Base-by-base conservation (phyloP, 495 filamentous ascomycete genomes). In the Podospora bellae-mahoneyi region DNA sequence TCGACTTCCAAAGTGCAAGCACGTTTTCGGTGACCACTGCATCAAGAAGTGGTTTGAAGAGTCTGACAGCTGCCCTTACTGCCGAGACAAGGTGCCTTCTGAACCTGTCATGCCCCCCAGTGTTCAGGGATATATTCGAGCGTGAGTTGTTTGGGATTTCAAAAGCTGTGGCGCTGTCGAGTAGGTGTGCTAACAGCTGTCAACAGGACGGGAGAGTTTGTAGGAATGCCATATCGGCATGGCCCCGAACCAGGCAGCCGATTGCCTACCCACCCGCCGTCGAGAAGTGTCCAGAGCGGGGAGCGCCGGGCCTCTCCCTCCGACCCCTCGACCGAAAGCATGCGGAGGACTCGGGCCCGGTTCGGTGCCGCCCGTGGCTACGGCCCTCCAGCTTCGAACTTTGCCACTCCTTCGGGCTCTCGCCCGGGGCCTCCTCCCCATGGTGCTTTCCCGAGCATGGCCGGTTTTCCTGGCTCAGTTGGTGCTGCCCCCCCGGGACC, bases 41-140 rank as follows among this genome's bases (percentile, higher is more conserved):
- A 86, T 88, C 71, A 86, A 85, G 72, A 86, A 84, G 69, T 88
- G 85, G 85, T 82, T 87, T 62, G 76, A 85, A 58, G 85, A 88
- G 63, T 82, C 84, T 1, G 83, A 85, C 68, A 87, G 79, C 65
- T 88, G 85, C 70, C 85, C 85, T 0, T 85, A 86, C 69, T 88
- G 85, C 65, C 79, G 85, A 16, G 82, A 86, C 66, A 85, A 85
- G 65, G 77, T 87, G 13, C 84, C 78, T 16, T 85, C 85, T 18
- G 83, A 86, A 62, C 73, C 68, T 7, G 64, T 59, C 26, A n/a
- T 69, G 4, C 66, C 64, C 1, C 34, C 69, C 30, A 60, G 44
- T 23, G 27, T 60, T 65, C 69, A 13, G 54, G 74, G 10, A 65
- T 32, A 32, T 7, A 32, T 32, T 32, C 30, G 30, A 32, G 7